These are phyloP conservation scores for Flaveria floridana DNA, from an alignment of 140 eudicot genomes.

Conservation along the genomic window DNA sequence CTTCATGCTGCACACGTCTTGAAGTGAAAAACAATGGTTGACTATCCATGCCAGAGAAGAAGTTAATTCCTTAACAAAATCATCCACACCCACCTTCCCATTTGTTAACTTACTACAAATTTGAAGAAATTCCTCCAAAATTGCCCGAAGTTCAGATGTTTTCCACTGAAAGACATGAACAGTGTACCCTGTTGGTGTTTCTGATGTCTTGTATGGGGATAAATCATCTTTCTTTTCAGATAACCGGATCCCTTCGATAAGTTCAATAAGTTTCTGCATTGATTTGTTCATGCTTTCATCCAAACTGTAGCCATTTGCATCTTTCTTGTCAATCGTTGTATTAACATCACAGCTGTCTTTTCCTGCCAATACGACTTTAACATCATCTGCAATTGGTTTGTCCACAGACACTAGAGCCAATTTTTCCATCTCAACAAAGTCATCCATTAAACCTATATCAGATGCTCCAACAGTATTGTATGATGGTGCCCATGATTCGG, in stretches of 20 bases:
- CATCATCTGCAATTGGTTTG: constrained; percentile 45
- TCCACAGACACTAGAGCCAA: constrained; percentile 60
- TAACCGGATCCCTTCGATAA: constrained; percentile 61
- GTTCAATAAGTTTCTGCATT: constrained; percentile 52
- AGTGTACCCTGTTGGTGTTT: constrained; percentile 50
- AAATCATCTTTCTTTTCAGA: constrained; percentile 31
- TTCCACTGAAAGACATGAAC: constrained; percentile 85
- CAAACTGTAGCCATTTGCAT: constrained; percentile 26
- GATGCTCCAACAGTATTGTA: constrained; percentile 53
- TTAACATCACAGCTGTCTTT: constrained; percentile 10
- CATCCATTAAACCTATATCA: constrained; percentile 86
- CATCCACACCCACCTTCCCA: constrained; percentile 53
- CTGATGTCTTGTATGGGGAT: constrained; percentile 40
- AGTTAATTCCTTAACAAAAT: constrained; percentile 59
- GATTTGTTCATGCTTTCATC: constrained; percentile 44
- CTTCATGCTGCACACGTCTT: constrained; percentile 82
- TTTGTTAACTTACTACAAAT: constrained; percentile 48
- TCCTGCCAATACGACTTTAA: constrained; percentile 39
- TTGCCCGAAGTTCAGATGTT: constrained; percentile 53
- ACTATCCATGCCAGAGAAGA: constrained; percentile 71
- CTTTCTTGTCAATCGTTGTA: constrained; percentile 21
- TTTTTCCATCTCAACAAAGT: constrained; percentile 94
- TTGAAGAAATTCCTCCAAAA: constrained; percentile 50
- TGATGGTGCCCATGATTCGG: constrained; percentile 61
- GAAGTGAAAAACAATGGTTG: constrained; percentile 85